Evolutionary conservation across 1,284 basidiomycete species (phyloP).

Genomic region (Rhodotorula sp.): DNA sequence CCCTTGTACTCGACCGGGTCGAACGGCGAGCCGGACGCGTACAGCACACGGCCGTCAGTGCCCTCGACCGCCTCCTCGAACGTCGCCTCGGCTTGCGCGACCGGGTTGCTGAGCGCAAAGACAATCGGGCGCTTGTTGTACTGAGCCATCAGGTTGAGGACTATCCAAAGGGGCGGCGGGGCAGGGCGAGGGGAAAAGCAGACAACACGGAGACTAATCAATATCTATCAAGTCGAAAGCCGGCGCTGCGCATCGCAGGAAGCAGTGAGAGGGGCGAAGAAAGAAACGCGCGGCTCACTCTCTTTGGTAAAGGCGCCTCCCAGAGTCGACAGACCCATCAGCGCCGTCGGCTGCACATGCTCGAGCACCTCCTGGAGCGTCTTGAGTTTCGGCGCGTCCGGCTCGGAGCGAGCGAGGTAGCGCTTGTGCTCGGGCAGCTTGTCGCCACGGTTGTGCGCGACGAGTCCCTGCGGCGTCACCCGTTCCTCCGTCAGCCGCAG

Average conservation of each 20-base stretch:
- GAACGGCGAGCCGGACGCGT: slow-evolving; percentile 91
- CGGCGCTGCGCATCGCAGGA: neutral
- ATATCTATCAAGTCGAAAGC: neutral
- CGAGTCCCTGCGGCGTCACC: slow-evolving; percentile 62
- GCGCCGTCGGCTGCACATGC: slow-evolving; percentile 84
- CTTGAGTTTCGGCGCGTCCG: slow-evolving; percentile 69
- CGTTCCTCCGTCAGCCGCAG: neutral
- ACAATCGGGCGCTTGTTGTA: slow-evolving; percentile 86
- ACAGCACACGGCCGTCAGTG: slow-evolving; percentile 69
- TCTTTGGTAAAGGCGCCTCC: slow-evolving; percentile 75
- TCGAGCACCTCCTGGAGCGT: slow-evolving; percentile 77
- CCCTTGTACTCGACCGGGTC: slow-evolving; percentile 63
- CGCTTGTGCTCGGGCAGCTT: slow-evolving; percentile 77
- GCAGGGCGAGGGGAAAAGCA: too few species aligned
- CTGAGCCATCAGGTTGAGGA: slow-evolving; percentile 78
- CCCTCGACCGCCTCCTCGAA: slow-evolving; percentile 80
- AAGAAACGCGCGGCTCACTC: slow-evolving; percentile 43
- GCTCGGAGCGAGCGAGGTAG: slow-evolving; percentile 76
- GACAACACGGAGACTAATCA: too few species aligned
- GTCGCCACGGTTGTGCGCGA: slow-evolving; percentile 62
- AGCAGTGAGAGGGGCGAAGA: neutral
- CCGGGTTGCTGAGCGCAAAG: slow-evolving; percentile 95
- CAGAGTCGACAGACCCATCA: slow-evolving; percentile 87
- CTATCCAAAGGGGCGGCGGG: neutral
- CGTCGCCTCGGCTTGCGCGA: slow-evolving; percentile 58